Evolutionary conservation across 805 yeast genomes (phyloP), one percentile per base, ranked within the genome.

Genomic region (Lipomyces starkeyi): DNA sequence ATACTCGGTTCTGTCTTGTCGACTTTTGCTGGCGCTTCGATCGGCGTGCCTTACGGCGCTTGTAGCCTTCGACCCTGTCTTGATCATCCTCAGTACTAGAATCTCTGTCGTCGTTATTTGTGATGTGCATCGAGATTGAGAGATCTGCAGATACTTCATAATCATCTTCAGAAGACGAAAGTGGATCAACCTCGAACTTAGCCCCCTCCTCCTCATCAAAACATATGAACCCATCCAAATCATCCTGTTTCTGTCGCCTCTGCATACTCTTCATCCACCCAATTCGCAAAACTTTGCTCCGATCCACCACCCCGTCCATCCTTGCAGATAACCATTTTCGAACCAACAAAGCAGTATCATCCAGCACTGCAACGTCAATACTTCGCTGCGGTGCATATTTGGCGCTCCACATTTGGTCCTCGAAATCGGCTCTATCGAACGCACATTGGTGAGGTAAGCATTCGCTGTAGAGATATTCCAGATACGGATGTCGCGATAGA

Each of bases 291-390:
- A 64, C 59, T 27, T 35, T 35, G 14, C 49, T 57, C 27, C 65
- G 55, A 47, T 68, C 66, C 13, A 58, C 8, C 11, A 20, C 27
- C n/a, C 22, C 35, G 40, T 61, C 77, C 78, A 67, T 76, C 74
- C n/a, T 80, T 77, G 57, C 86, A 73, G 0, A 90, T 82, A 71
- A 88, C 94, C 59, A 89, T 78, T 56, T 89, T 76, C 70, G 85
- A 86, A n/a, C 90, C 88, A 72, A 22, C 25, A 65, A 3, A 0
- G 73, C 72, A n/a, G 63, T n/a, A 35, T 66, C 72, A 59, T 62
- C 80, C 88, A 77, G 0, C 88, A 83, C 63, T 83, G 83, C 6
- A 87, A 84, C 67, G 90, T 84, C 72, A 5, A 35, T 58, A 25
- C 68, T 43, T 7, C 27, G 43, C 17, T 20, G 17, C 35, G 78